Base-by-base conservation (phyloP, 2,329 filamentous ascomycete species). In the Epichloe sibirici region DNA sequence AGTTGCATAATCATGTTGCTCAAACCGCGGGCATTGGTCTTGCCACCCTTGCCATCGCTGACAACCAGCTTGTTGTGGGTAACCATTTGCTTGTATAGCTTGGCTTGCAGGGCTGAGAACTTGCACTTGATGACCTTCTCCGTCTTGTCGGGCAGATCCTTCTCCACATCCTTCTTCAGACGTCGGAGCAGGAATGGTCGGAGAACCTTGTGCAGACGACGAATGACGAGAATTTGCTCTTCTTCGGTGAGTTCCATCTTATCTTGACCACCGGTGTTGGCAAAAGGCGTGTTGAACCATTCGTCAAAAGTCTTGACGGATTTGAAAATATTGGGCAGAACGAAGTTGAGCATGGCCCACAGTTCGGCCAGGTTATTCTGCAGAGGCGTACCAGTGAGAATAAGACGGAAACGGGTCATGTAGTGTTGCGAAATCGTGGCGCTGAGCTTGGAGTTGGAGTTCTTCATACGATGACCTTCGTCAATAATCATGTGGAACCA, bases 1-100 rank as follows among this genome's bases (percentile, higher is more conserved):
- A 98, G 74, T 72, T 98, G 93, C 93, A 98, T 98, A 56, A 98
- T 88, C 90, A 98, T 98, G 72, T 98, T 98, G 77, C 91, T 97
- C 57, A 98, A 74, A 67, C 93, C 93, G 65, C 90, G 89, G 71
- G 94, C 86, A 60, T 87, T 88, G 46, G 89, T 90, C 81, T 95
- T 96, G 63, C 90, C 90, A 57, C 90, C 90, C 72, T 95, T 95
- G 63, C 88, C 90, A 65, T 97, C 91, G 68, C 89, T 90, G 62
- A 98, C 90, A 61, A 89, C 84, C 65, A 98, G 84, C 68, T 87
- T 91, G 72, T 97, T 95, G 73, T 95, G 88, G 1, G 86, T 95
- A 55, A 95, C 86, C 76, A 98, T 90, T 67, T 98, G 93, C 73
- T 95, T 95, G 79, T 98, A 95, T 42, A 98, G 77, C 65, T 90